Evolutionary conservation across 2,329 filamentous ascomycete species (phyloP).

Genomic region (Periconia macrospinosa): DNA sequence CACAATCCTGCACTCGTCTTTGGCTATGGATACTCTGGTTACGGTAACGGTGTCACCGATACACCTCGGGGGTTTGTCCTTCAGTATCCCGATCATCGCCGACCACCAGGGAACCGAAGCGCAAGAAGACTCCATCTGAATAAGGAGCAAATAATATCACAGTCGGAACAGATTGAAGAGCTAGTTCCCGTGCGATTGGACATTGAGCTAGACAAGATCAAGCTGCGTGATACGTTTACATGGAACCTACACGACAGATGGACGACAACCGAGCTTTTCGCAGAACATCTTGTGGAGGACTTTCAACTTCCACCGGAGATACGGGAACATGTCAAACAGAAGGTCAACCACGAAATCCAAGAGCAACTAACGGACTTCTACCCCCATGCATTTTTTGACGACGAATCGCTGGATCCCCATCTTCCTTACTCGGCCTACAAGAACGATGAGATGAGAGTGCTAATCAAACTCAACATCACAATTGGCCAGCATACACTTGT

Average conservation of each 20-base stretch:
- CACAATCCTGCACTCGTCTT: constrained; percentile 63
- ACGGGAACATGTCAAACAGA: constrained; percentile 59
- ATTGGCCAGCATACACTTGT: constrained; percentile 92
- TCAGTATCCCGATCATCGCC: constrained; percentile 77
- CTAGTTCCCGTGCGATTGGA: constrained; percentile 89
- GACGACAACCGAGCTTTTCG: constrained; percentile 77
- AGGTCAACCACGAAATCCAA: constrained; percentile 74
- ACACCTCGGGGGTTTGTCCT: constrained; percentile 61
- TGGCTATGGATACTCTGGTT: constrained; percentile 79
- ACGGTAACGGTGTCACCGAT: constrained; percentile 83
- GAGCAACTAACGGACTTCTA: constrained; percentile 94
- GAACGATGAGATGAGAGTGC: constrained; percentile 97
- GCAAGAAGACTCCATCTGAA: constrained; percentile 74
- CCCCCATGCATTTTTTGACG: constrained; percentile 85
- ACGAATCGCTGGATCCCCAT: constrained; percentile 86
- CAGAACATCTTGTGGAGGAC: constrained; percentile 88
- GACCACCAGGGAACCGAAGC: constrained; percentile 74
- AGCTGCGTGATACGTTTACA: constrained; percentile 94
- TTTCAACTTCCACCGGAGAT: constrained; percentile 72
- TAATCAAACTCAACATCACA: constrained; percentile 96
- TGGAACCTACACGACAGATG: constrained; percentile 96
- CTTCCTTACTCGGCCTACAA: constrained; percentile 93
- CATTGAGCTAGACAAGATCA: constrained; percentile 93
- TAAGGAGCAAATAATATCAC: constrained; percentile 78
- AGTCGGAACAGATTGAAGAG: constrained; percentile 89